Conservation (phyloP, 2,329 filamentous ascomycete species). For the Cladophialophora yegresii region DNA sequence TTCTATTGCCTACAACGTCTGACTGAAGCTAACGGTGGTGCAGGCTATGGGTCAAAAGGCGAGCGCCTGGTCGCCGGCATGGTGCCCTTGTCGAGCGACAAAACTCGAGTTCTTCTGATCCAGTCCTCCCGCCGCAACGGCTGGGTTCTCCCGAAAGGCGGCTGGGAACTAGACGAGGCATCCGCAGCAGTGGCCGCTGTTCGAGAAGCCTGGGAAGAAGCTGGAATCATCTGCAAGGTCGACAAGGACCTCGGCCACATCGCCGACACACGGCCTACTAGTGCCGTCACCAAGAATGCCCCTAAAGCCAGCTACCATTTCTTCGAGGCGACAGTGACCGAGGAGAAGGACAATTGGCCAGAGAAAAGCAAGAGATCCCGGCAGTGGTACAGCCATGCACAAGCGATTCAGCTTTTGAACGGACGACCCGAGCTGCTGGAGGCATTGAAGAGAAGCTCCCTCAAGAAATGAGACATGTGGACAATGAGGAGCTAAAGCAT, state of each 20-base stretch:
- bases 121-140: constrained; percentile 87
- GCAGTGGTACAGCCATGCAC: constrained; percentile 82
- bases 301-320: constrained; percentile 66
- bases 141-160: constrained; percentile 97
- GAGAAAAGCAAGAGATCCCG: constrained; percentile 89
- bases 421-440: constrained; percentile 83
- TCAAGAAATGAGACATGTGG: constrained; percentile 49
- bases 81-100: constrained; percentile 83
- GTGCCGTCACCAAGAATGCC: constrained; percentile 57
- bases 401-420: constrained; percentile 76
- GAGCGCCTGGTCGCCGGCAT: constrained; percentile 94
- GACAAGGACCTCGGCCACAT: constrained; percentile 85
- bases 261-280: constrained; percentile 68
- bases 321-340: constrained; percentile 80
- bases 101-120: constrained; percentile 85
- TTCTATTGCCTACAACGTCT: background rate
- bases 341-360: constrained; percentile 85
- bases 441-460: constrained; percentile 77
- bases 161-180: constrained; percentile 93
- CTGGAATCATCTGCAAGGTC: constrained; percentile 83
- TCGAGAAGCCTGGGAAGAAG: constrained; percentile 97
- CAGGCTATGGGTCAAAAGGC: constrained; percentile 88
- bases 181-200: constrained; percentile 79
- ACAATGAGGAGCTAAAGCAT: constrained; percentile 5
- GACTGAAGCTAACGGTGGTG: constrained; percentile 17